Conservation (phyloP, 805 yeast genomes). For the Sugiyamaella floridensis region DNA sequence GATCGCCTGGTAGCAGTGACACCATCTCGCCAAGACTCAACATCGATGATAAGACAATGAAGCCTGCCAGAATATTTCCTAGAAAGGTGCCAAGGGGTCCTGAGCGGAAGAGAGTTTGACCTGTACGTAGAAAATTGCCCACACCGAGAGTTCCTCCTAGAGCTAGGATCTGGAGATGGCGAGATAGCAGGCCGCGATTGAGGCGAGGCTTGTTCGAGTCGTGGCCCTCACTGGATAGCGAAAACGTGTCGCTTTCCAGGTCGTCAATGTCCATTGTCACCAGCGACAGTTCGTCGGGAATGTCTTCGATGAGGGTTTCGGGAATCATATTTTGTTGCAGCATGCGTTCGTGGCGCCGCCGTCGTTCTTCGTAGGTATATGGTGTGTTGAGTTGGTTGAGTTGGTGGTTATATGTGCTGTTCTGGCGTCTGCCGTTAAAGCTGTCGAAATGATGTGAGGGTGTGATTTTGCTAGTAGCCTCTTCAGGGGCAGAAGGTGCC, state of each 20-base stretch:
- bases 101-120: constrained; percentile 64
- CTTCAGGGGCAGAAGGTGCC: constrained; percentile 1
- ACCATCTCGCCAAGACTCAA: constrained; percentile 76
- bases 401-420: constrained; percentile 17
- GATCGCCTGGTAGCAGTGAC: constrained; percentile 69
- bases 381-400: constrained; percentile 18
- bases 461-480: constrained; percentile 2
- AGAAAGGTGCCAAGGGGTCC: constrained; percentile 73
- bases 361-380: constrained; percentile 16
- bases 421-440: constrained; percentile 22
- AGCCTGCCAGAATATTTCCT: constrained; percentile 59
- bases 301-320: constrained; percentile 3
- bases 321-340: neutral
- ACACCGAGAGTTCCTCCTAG: constrained; percentile 77
- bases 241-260: constrained; percentile 16
- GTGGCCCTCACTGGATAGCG: constrained; percentile 9
- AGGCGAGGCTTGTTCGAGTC: constrained; percentile 9
- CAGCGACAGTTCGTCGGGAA: constrained; percentile 19
- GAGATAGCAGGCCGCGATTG: constrained; percentile 53
- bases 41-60: constrained; percentile 61
- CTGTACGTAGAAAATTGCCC: constrained; percentile 61
- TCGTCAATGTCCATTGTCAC: constrained; percentile 25
- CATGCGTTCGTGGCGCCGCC: constrained; percentile 1
- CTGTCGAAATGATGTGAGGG: constrained; percentile 20
- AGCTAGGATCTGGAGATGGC: constrained; percentile 73